Conservation (phyloP, 257 asterid species). For the Marsdenia floribunda region DNA sequence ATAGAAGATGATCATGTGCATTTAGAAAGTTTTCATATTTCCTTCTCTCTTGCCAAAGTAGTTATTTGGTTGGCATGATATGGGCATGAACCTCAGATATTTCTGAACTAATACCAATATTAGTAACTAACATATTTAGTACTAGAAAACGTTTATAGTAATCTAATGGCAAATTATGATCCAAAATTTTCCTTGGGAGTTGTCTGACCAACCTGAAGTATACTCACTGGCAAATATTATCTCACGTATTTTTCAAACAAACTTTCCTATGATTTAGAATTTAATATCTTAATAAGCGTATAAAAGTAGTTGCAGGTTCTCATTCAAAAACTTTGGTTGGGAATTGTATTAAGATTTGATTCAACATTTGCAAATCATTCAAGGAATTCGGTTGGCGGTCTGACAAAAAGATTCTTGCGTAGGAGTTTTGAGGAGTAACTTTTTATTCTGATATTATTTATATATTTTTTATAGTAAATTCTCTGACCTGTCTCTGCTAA, state of each 20-base stretch:
- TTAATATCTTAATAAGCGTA: background rate
- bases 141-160: background rate
- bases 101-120: background rate
- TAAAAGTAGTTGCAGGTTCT: no score
- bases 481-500: constrained; percentile 3
- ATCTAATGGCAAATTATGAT: background rate
- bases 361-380: background rate
- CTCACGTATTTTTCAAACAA: background rate
- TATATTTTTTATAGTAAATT: background rate
- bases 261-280: background rate
- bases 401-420: background rate
- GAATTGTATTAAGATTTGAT: background rate
- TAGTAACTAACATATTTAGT: background rate
- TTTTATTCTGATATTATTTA: background rate
- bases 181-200: background rate
- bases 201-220: background rate
- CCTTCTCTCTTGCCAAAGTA: no score
- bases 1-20: background rate
- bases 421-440: background rate
- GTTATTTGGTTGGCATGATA: background rate
- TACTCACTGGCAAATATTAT: background rate
- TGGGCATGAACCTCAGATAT: background rate
- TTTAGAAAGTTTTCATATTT: background rate
- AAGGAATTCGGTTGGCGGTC: background rate
- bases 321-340: background rate